Percentiles rank a stretch among this genome's conserved stretches.
phyloP scores from a whole-genome alignment of 345 rosid genomes.

The Salix purpurea region DNA sequence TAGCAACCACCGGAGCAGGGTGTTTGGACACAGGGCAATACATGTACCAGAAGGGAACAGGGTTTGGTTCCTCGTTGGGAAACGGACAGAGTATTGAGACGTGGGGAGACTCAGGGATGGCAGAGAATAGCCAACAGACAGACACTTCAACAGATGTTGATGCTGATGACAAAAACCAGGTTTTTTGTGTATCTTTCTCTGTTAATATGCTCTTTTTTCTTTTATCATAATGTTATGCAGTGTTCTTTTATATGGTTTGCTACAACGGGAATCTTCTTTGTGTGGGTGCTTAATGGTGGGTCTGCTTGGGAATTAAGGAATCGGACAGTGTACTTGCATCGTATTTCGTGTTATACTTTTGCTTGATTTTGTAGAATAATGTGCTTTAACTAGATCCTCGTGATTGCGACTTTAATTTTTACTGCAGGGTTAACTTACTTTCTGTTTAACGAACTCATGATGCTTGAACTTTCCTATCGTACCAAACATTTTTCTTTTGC shows the following conservation, averaged over 20 bases:
- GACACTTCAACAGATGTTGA: constrained; percentile 93
- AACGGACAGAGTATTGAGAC: constrained; percentile 57
- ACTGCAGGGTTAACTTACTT: neutral
- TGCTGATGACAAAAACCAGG: constrained; percentile 82
- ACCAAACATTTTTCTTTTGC: neutral
- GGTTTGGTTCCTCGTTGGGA: constrained; percentile 42
- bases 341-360: constrained; percentile 4
- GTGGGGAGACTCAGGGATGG: constrained; percentile 84
- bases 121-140: constrained; percentile 86
- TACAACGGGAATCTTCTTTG: constrained; percentile 4
- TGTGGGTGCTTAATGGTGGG: constrained; percentile 24
- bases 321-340: neutral
- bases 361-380: constrained; percentile 10
- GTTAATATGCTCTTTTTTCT: neutral
- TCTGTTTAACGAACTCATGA: neutral
- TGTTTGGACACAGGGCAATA: constrained; percentile 68
- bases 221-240: constrained; percentile 4
- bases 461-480: neutral
- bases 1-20: constrained; percentile 34
- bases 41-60: constrained; percentile 49
- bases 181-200: constrained; percentile 10
- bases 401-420: neutral
- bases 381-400: neutral
- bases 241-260: constrained; percentile 20
- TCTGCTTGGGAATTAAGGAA: constrained; percentile 32